Evolutionary conservation across 2,329 filamentous ascomycete species (phyloP).

Genomic region (Madurella mycetomatis): DNA sequence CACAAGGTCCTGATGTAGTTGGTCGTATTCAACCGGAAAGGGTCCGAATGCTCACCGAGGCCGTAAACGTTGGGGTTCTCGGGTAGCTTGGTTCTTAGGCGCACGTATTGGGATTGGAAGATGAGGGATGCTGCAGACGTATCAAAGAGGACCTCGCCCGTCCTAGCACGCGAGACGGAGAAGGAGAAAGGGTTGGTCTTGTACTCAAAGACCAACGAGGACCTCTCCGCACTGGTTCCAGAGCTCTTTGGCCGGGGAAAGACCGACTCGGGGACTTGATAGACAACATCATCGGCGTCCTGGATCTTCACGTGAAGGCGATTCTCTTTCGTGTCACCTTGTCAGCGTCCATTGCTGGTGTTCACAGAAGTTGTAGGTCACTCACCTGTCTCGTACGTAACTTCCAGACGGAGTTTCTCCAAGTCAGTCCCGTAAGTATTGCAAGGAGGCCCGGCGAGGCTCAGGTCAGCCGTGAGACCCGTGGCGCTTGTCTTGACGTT

Average conservation of each 20-base stretch:
- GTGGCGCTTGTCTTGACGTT: slow-evolving; percentile 48
- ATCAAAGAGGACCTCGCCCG: slow-evolving; percentile 60
- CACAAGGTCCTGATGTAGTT: slow-evolving; percentile 68
- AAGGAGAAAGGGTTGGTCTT: slow-evolving; percentile 39
- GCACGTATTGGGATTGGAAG: slow-evolving; percentile 75
- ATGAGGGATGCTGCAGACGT: slow-evolving; percentile 62
- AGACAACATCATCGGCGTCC: slow-evolving; percentile 65
- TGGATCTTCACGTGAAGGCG: slow-evolving; percentile 74
- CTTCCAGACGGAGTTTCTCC: slow-evolving; percentile 54
- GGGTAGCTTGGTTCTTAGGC: slow-evolving; percentile 66
- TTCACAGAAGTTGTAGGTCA: background rate
- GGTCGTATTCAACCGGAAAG: slow-evolving; percentile 62
- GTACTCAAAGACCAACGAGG: slow-evolving; percentile 46
- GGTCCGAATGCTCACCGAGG: slow-evolving; percentile 71
- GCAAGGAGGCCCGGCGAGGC: slow-evolving; percentile 59
- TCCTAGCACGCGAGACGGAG: slow-evolving; percentile 35
- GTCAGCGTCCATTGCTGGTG: background rate
- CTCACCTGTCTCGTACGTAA: slow-evolving; percentile 58
- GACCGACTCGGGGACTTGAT: slow-evolving; percentile 68
- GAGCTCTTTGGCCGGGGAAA: slow-evolving; percentile 53
- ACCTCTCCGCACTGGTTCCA: slow-evolving; percentile 28
- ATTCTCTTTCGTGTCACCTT: slow-evolving; percentile 40
- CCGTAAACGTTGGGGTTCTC: slow-evolving; percentile 69
- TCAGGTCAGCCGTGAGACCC: slow-evolving; percentile 58
- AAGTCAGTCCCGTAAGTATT: slow-evolving; percentile 68